Base-by-base conservation (phyloP, 495 filamentous ascomycete genomes). In the Hyaloscypha hepaticicola region DNA sequence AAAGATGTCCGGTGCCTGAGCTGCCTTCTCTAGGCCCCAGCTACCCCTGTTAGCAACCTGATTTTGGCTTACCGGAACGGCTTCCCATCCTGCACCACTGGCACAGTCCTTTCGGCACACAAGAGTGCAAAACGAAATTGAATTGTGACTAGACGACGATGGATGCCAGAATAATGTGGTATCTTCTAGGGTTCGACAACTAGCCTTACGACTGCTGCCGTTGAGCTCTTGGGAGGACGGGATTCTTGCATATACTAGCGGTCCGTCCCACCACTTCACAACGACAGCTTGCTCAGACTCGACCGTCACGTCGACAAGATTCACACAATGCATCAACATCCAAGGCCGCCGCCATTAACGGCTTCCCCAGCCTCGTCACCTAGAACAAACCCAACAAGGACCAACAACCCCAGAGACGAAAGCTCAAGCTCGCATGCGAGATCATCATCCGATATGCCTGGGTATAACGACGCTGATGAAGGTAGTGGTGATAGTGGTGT, bases 321-420 rank as follows among this genome's bases (percentile, higher is more conserved):
- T 31, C 21, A 64, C 58, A 69, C 55, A 59, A 96, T 96, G 91
- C 91, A 95, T 85, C 91, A 94, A 78, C 87, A 90, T 77, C 87
- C 90, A 67, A 86, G 91, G 70, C 85, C 87, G 57, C 84, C 88
- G 66, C 84, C 84, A 22, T 79, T 83, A 67, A 81, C 84, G 60
- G 77, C 87, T 59, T 87, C 88, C 66, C 85, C 89, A 63, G 86
- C 86, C 64, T 83, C 83, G 69, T 86, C 88, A 45, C 81, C 84
- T 29, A 79, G 84, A 70, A 87, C 87, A 51, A 88, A 89, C 71
- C 82, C 88, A 59, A 79, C 85, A 69, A 83, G 89, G 69, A 87
- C 87, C 9, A 89, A 90, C 74, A 90, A 89, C 74, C 82, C 79
- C 60, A 86, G 88, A 82, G 89, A 93, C 74, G 78, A 77, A 56